Conservation (phyloP, 2,329 filamentous ascomycete genomes). For the Xenosphaeropsis pyriputrescens region DNA sequence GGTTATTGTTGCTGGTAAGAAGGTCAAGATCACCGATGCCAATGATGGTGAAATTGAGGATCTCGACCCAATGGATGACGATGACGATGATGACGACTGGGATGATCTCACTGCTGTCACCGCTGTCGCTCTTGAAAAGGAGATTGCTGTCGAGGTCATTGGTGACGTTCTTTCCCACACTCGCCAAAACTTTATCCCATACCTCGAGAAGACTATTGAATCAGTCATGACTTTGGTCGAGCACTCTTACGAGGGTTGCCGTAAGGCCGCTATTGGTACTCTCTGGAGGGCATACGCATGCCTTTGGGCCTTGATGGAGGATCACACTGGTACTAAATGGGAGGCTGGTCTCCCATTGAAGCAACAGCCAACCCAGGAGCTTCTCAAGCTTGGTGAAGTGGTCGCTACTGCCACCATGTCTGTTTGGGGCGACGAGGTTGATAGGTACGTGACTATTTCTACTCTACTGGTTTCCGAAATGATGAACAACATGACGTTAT, state of each 20-base stretch:
- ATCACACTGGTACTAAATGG: conserved; percentile 70
- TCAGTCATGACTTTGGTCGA: conserved; percentile 68
- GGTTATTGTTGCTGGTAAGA: conserved; percentile 68
- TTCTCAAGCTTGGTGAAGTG: conserved; percentile 74
- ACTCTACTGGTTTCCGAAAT: conserved; percentile 26
- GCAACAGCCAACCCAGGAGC: conserved; percentile 61
- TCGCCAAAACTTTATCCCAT: conserved; percentile 65
- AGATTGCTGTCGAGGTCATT: conserved; percentile 89
- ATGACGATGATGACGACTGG: conserved; percentile 73
- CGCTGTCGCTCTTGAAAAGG: conserved; percentile 86
- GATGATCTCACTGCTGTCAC: conserved; percentile 75
- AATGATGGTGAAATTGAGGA: conserved; percentile 42
- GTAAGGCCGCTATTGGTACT: conserved; percentile 81
- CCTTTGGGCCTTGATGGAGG: conserved; percentile 77
- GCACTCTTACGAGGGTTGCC: conserved; percentile 84
- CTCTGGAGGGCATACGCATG: conserved; percentile 89
- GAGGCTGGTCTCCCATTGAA: conserved; percentile 74
- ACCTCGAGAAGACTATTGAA: conserved; percentile 79
- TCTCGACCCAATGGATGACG: conserved; percentile 44
- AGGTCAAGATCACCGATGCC: conserved; percentile 62
- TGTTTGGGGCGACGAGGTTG: conserved; percentile 79
- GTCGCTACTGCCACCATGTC: conserved; percentile 73
- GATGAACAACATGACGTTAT: conserved; percentile 85
- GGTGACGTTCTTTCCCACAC: conserved; percentile 86
- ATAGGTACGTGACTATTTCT: conserved; percentile 56